Evolutionary conservation across 2,329 filamentous ascomycete species (phyloP), one percentile per base, ranked within the genome.

Genomic region (Cladorrhinum sp.): DNA sequence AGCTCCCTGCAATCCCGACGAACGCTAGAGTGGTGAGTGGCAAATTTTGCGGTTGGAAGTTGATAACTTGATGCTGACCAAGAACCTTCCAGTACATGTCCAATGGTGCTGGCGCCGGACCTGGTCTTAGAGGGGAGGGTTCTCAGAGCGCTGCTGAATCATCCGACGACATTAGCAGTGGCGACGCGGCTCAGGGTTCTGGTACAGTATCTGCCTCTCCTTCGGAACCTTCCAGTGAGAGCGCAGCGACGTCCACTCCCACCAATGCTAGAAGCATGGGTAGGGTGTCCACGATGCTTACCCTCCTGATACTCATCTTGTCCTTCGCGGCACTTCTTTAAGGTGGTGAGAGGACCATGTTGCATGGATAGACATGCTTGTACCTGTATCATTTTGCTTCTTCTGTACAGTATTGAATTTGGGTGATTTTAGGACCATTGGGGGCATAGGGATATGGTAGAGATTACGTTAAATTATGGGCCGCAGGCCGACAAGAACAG

Each of bases 1-100:
- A 74, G 18, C 75, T 86, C 24, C 83, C 83, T 12, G 76, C 77
- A 39, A 83, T 86, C 61, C 83, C 83, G 39, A 64, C 74, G 0
- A 73, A 73, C 26, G 83, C 83, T 28, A 64, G 77, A 66, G 78
- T 52, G 48, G 65, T 67, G 33, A 53, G 65, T 71, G 65, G 67
- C 70, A 67, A 48, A 48, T 54, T 36, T 8, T 14, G n/a, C 14
- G 36, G 21, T 39, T 10, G 20, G 5, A 8, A 2, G 33, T 53
- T 24, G 2, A 4, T 16, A 23, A 14, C 9, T 9, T 2, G 3
- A 16, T 58, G 7, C 16, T 59, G 33, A 53, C 28, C 5, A 36
- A 48, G 36, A 2, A 16, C 21, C 16, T 46, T 6, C 46, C 55
- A 82, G 76, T 84, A 77, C 75, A 80, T 86, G 77, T 76, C 73